These are phyloP conservation scores for Aphanomyces cochlioides DNA, from an alignment of 352 stramenopile species.

Conservation along the genomic window DNA sequence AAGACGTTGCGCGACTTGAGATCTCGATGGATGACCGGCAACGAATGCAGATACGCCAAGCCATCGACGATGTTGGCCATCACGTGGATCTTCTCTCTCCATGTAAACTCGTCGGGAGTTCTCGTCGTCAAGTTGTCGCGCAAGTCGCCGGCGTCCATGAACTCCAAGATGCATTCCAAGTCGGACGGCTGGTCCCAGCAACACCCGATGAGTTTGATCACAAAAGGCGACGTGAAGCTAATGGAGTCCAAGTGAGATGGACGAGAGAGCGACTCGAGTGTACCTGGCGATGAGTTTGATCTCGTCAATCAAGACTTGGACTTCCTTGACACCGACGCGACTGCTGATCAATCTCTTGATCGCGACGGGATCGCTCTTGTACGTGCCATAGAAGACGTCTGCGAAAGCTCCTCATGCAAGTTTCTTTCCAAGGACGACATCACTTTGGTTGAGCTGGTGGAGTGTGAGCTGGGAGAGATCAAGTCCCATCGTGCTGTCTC, in stretches of 20 bases:
- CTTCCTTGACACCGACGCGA: not conserved
- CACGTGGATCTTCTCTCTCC: not conserved
- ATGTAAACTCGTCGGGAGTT: not conserved
- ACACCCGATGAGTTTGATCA: not conserved
- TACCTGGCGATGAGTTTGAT: not conserved
- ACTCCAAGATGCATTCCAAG: not conserved
- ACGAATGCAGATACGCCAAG: not conserved
- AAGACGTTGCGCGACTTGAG: not conserved
- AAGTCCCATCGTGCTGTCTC: too few species aligned
- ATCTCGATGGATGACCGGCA: not conserved
- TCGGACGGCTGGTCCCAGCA: not conserved
- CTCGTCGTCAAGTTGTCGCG: not conserved
- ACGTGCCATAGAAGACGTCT: not conserved
- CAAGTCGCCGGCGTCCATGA: not conserved
- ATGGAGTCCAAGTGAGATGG: too few species aligned
- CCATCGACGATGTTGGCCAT: not conserved
- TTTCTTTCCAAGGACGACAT: not conserved
- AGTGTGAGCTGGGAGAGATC: too few species aligned
- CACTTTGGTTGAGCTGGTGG: not conserved
- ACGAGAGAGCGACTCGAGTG: too few species aligned
- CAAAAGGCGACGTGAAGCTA: not conserved
- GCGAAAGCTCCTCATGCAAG: not conserved
- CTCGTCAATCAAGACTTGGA: not conserved
- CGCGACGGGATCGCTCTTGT: not conserved
- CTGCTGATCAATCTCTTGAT: not conserved